Evolutionary conservation across 2,329 filamentous ascomycete species (phyloP).

Genomic region (Arthroderma sp.): DNA sequence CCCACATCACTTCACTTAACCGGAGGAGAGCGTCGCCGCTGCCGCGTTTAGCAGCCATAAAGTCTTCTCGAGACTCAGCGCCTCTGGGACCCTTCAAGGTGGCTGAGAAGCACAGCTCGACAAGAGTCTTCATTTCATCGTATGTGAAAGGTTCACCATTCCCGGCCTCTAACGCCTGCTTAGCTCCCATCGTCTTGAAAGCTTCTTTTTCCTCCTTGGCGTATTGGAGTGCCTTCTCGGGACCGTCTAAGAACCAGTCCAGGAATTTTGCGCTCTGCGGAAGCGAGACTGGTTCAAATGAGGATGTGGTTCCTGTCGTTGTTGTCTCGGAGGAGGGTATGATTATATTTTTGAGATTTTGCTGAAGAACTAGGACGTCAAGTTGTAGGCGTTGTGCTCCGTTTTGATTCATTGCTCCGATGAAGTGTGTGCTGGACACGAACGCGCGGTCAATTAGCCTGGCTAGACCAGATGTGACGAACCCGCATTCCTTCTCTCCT

Average conservation of each 20-base stretch:
- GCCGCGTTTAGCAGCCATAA: conserved; percentile 33
- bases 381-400: conserved; percentile 82
- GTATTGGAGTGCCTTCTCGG: conserved; percentile 31
- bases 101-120: conserved; percentile 35
- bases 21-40: conserved; percentile 31
- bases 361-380: conserved; percentile 88
- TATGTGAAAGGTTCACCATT: conserved; percentile 33
- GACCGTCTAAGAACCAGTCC: conserved; percentile 35
- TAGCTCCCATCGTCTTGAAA: conserved; percentile 21
- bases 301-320: conserved; percentile 7
- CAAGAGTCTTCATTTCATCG: conserved; percentile 32
- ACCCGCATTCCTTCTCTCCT: conserved; percentile 55
- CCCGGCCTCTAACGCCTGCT: conserved; percentile 22
- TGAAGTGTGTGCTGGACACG: conserved; percentile 55
- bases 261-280: conserved; percentile 33
- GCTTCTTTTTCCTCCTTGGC: conserved; percentile 32
- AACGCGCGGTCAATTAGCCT: conserved; percentile 68
- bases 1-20: conserved; percentile 37
- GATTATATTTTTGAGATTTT: conserved; percentile 86
- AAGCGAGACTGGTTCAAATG: conserved; percentile 27
- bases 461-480: conserved; percentile 64
- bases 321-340: conserved; percentile 12
- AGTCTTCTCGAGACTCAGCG: conserved; percentile 31
- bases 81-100: conserved; percentile 27
- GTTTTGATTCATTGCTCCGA: conserved; percentile 69